Conservation (phyloP, 2,329 filamentous ascomycete species). For the Neonectria ditissima region DNA sequence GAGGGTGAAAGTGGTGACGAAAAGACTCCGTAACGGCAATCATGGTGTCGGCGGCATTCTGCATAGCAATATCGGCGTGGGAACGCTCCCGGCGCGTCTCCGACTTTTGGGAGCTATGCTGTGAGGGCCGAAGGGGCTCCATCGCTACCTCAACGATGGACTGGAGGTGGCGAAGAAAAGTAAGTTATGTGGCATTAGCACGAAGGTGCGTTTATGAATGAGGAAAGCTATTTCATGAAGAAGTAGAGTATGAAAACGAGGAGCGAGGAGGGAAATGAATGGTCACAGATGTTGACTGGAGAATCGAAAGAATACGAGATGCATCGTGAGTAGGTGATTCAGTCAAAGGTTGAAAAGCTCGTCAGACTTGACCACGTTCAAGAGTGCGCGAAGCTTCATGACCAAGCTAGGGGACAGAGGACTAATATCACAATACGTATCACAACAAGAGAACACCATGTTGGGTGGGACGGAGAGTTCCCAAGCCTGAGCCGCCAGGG, state of each 20-base stretch:
- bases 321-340: slow-evolving; percentile 28
- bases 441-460: slow-evolving; percentile 1
- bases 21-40: slow-evolving; percentile 45
- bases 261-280: not conserved
- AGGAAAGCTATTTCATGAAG: not conserved
- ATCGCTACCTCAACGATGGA: slow-evolving; percentile 31
- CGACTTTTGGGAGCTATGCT: slow-evolving; percentile 40
- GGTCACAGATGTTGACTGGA: slow-evolving; percentile 13
- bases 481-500: slow-evolving; percentile 13
- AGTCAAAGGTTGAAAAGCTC: slow-evolving; percentile 10
- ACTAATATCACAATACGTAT: slow-evolving; percentile 11
- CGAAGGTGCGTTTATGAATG: not conserved
- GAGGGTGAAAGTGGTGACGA: slow-evolving; percentile 37
- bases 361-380: slow-evolving; percentile 6
- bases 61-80: slow-evolving; percentile 32
- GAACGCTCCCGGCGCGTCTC: slow-evolving; percentile 34
- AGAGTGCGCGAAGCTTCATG: slow-evolving; percentile 11
- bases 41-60: slow-evolving; percentile 41
- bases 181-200: slow-evolving; percentile 1
- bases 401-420: slow-evolving; percentile 6
- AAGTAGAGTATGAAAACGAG: not conserved
- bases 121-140: slow-evolving; percentile 35
- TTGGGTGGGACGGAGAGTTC: slow-evolving; percentile 20
- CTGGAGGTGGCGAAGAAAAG: slow-evolving; percentile 28
- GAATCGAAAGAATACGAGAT: slow-evolving; percentile 9